phyloP scores from a whole-genome alignment of 202 grass and related monocot species.

The Hordeum pubiflorum region DNA sequence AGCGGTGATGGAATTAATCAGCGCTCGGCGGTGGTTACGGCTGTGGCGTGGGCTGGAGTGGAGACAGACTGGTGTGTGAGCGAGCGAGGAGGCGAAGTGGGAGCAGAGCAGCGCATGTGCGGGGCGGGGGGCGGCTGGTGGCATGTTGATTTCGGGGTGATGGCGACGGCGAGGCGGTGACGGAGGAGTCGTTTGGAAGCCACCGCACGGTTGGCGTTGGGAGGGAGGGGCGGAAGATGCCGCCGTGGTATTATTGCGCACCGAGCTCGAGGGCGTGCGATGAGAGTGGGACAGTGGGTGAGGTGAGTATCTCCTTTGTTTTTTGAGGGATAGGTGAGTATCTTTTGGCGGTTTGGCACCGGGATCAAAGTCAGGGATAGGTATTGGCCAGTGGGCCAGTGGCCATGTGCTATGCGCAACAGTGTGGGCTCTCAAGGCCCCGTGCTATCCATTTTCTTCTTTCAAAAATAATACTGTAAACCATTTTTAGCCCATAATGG shows the following conservation, averaged over 20 bases:
- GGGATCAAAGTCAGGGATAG: too few relatives aligned
- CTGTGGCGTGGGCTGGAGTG: neutral
- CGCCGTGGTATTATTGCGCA: neutral
- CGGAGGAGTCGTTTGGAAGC: slow-evolving; percentile 24
- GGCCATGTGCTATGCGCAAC: too few relatives aligned
- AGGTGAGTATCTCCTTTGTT: too few relatives aligned
- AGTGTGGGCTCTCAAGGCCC: too few relatives aligned
- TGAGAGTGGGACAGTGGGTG: neutral
- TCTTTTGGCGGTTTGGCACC: too few relatives aligned
- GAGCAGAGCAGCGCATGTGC: neutral
- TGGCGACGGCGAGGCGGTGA: slow-evolving; percentile 11
- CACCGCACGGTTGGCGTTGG: neutral
- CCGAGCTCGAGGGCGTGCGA: neutral
- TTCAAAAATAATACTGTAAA: too few relatives aligned
- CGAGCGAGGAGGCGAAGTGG: neutral
- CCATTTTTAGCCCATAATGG: too few relatives aligned
- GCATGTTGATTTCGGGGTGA: slow-evolving; percentile 20
- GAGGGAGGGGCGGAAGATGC: neutral
- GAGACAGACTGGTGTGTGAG: neutral
- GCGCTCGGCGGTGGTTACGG: neutral
- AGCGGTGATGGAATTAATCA: neutral
- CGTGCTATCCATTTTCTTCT: too few relatives aligned
- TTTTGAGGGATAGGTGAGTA: too few relatives aligned
- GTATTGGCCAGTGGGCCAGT: too few relatives aligned
- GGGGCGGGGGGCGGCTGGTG: slow-evolving; percentile 10